Conservation (phyloP, 2,329 filamentous ascomycete genomes). For the Fusarium udum region DNA sequence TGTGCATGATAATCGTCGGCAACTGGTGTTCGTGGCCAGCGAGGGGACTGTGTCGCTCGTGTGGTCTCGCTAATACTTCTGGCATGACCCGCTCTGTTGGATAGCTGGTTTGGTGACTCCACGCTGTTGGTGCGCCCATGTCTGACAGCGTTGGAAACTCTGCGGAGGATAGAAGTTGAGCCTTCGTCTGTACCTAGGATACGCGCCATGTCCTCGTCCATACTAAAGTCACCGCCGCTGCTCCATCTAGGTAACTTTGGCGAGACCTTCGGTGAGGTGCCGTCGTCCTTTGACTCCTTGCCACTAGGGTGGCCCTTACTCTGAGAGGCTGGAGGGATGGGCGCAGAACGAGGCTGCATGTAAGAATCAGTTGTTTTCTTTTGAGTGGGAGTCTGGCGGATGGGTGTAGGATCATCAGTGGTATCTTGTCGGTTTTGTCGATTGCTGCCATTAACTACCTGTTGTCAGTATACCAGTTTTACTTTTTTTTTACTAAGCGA, state of each 20-base stretch:
- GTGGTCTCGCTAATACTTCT: conserved; percentile 76
- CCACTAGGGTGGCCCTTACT: conserved; percentile 47
- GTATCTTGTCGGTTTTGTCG: conserved; percentile 35
- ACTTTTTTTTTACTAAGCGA: background rate
- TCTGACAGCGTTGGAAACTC: conserved; percentile 92
- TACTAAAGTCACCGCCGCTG: conserved; percentile 84
- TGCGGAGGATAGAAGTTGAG: conserved; percentile 82
- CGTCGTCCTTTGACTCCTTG: conserved; percentile 60
- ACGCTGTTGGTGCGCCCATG: conserved; percentile 91
- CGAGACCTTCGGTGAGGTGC: conserved; percentile 61
- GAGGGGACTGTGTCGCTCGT: conserved; percentile 69
- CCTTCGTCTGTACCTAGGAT: conserved; percentile 83
- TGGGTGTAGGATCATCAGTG: conserved; percentile 35
- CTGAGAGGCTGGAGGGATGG: conserved; percentile 55
- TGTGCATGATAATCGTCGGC: conserved; percentile 63
- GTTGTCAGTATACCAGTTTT: conserved; percentile 12
- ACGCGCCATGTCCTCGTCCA: conserved; percentile 95
- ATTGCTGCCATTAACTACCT: conserved; percentile 43
- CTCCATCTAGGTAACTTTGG: conserved; percentile 79
- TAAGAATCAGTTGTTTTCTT: conserved; percentile 58
- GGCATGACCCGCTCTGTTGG: conserved; percentile 60
- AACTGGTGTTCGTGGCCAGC: conserved; percentile 75
- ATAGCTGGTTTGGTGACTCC: conserved; percentile 58
- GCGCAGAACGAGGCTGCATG: conserved; percentile 66
- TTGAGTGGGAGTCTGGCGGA: conserved; percentile 39